Percentiles rank a stretch among this genome's conserved stretches.
These are phyloP conservation scores for Sechiopsis laciniata DNA, from an alignment of 306 rosid genomes.

Conservation along the genomic window DNA sequence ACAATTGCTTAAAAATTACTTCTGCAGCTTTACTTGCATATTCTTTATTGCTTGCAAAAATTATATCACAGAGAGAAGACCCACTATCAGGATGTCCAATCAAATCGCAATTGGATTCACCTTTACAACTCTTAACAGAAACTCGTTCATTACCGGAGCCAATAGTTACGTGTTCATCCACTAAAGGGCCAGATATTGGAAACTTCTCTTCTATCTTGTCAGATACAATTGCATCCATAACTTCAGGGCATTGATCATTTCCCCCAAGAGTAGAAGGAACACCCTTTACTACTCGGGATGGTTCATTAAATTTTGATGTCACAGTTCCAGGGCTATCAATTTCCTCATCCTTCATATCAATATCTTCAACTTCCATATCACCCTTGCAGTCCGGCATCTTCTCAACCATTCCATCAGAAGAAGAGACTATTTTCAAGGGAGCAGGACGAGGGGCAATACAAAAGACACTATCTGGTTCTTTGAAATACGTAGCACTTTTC, in stretches of 20 bases:
- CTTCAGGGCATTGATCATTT: conserved; percentile 27
- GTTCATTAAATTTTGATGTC: conserved; percentile 73
- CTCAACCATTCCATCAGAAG: conserved; percentile 36
- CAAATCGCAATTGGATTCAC: conserved; percentile 23
- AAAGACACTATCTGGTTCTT: conserved; percentile 36
- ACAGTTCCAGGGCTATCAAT: conserved; percentile 91
- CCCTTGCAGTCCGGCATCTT: conserved; percentile 39
- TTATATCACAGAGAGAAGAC: conserved; percentile 30
- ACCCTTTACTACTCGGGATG: conserved; percentile 32
- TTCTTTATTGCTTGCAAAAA: conserved; percentile 61
- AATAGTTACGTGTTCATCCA: conserved; percentile 30
- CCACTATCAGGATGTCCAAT: conserved; percentile 22
- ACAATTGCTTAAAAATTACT: conserved; percentile 43
- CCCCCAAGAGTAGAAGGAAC: conserved; percentile 34
- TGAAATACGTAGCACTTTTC: conserved; percentile 31
- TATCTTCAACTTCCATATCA: conserved; percentile 31
- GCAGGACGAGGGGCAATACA: conserved; percentile 39
- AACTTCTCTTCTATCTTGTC: conserved; percentile 24
- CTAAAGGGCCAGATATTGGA: conserved; percentile 31
- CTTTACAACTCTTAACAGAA: conserved; percentile 26
- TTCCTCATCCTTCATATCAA: conserved; percentile 50
- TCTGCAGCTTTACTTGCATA: conserved; percentile 39
- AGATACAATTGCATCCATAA: conserved; percentile 33
- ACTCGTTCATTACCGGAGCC: conserved; percentile 31
- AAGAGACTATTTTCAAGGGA: conserved; percentile 42